Conservation (phyloP, 106 monocot species). For the Alisma plantagoaquatica region DNA sequence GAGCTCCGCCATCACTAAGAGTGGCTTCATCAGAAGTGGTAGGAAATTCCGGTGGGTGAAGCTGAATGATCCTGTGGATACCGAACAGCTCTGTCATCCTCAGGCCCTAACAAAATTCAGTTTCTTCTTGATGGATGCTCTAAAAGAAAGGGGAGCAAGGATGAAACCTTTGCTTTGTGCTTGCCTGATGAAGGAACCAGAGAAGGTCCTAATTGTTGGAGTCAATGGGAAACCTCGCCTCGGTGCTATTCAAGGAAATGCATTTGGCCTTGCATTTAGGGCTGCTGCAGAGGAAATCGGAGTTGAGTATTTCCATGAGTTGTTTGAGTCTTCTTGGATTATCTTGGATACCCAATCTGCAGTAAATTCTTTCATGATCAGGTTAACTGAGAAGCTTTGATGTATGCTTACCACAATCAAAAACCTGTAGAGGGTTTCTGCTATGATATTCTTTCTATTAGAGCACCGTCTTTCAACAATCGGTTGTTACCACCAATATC, state of each 20-base stretch:
- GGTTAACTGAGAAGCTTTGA: conserved; percentile 84
- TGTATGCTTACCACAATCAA: background rate
- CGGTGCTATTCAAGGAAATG: conserved; percentile 83
- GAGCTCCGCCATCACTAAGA: conserved; percentile 84
- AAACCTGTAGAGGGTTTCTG: no score
- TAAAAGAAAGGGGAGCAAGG: conserved; percentile 89
- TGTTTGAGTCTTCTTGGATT: conserved; percentile 97
- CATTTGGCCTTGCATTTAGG: conserved; percentile 78
- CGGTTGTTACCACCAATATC: no score
- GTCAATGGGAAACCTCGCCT: conserved; percentile 72
- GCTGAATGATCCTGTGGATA: conserved; percentile 83
- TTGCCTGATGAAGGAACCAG: conserved; percentile 57
- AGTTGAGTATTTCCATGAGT: conserved; percentile 72
- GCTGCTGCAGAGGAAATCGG: conserved; percentile 74
- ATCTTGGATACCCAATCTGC: conserved; percentile 47
- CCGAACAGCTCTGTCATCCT: conserved; percentile 46
- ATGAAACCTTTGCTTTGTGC: conserved; percentile 90
- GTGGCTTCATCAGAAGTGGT: conserved; percentile 73
- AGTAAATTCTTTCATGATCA: conserved; percentile 79
- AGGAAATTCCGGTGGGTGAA: conserved; percentile 91
- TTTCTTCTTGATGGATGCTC: conserved; percentile 88
- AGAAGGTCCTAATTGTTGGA: conserved; percentile 78
- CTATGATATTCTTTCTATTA: background rate
- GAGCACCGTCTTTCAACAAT: background rate
- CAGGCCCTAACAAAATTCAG: conserved; percentile 91